A percentile compares a stretch with the other conserved stretches of the same genome.
phyloP scores from a whole-genome alignment of 2,329 filamentous ascomycete genomes.

The Monilinia aucupariae region DNA sequence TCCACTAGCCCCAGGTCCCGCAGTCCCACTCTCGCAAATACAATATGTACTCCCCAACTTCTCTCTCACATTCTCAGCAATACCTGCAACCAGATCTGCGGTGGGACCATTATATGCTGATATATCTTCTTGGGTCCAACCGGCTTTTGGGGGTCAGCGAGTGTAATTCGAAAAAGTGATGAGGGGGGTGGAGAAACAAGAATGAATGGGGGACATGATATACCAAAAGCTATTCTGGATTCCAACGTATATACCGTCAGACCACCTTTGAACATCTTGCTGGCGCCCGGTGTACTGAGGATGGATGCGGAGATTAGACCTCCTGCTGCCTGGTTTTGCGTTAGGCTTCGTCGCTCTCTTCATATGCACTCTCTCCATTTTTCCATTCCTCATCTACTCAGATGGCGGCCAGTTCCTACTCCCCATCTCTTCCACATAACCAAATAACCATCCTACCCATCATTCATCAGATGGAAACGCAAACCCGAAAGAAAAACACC shows the following conservation, averaged over 20 bases:
- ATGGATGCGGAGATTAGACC: constrained; percentile 56
- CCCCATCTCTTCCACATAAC: no score
- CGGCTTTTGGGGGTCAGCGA: constrained; percentile 36
- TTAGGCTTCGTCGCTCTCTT: background rate
- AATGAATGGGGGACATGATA: background rate
- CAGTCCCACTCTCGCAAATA: constrained; percentile 55
- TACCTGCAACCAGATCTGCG: constrained; percentile 48
- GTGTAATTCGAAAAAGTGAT: background rate
- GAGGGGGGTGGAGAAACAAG: background rate
- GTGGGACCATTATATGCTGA: constrained; percentile 54
- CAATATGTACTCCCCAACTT: constrained; percentile 52
- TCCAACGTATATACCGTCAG: constrained; percentile 42
- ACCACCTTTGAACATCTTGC: constrained; percentile 55
- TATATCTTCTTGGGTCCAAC: constrained; percentile 53
- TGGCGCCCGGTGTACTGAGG: constrained; percentile 54
- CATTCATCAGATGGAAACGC: background rate
- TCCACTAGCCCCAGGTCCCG: constrained; percentile 57
- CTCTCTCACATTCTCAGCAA: constrained; percentile 52
- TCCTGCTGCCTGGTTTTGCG: constrained; percentile 47
- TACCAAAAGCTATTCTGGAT: constrained; percentile 32
- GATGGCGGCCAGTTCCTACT: background rate
- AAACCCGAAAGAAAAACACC: background rate
- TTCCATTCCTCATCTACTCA: background rate
- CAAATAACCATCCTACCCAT: no score
- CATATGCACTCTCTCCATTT: background rate